Conservation (phyloP, 257 asterid species). For the Fraxinus excelsior region DNA sequence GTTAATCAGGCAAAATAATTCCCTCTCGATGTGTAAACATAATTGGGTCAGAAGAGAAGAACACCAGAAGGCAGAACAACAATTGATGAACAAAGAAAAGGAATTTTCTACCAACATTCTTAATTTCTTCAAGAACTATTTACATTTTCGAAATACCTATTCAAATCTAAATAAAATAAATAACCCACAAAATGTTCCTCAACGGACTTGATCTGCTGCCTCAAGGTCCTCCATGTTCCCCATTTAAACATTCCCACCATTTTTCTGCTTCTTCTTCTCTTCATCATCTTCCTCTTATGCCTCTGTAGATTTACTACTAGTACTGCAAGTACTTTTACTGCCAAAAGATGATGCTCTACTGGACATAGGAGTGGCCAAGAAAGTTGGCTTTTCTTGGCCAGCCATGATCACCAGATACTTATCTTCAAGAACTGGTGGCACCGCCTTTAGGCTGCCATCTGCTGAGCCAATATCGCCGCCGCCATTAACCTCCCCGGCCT, state of each 20-base stretch:
- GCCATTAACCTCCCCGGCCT: constrained; percentile 26
- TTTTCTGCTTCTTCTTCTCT: constrained; percentile 11
- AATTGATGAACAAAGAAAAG: neutral
- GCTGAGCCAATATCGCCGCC: constrained; percentile 4
- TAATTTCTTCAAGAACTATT: constrained; percentile 45
- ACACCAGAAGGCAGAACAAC: neutral
- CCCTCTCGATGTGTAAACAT: neutral
- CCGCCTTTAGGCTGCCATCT: constrained; percentile 20
- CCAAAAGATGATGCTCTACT: constrained; percentile 74
- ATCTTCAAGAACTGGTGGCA: constrained; percentile 59
- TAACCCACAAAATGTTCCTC: neutral
- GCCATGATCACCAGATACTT: constrained; percentile 87
- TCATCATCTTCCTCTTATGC: constrained; percentile 33
- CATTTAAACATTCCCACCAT: constrained; percentile 26
- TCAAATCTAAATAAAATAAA: neutral
- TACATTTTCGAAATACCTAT: constrained; percentile 41
- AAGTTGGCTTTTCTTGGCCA: constrained; percentile 84
- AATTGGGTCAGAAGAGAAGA: neutral
- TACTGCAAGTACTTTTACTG: constrained; percentile 32
- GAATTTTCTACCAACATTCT: neutral
- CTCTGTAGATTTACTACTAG: constrained; percentile 27
- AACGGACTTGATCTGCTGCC: constrained; percentile 32
- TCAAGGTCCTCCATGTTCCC: constrained; percentile 20
- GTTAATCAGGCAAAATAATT: neutral
- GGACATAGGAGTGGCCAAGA: constrained; percentile 75